Evolutionary conservation across 2,329 filamentous ascomycete genomes (phyloP).

Genomic region (Nothophoma quercina): DNA sequence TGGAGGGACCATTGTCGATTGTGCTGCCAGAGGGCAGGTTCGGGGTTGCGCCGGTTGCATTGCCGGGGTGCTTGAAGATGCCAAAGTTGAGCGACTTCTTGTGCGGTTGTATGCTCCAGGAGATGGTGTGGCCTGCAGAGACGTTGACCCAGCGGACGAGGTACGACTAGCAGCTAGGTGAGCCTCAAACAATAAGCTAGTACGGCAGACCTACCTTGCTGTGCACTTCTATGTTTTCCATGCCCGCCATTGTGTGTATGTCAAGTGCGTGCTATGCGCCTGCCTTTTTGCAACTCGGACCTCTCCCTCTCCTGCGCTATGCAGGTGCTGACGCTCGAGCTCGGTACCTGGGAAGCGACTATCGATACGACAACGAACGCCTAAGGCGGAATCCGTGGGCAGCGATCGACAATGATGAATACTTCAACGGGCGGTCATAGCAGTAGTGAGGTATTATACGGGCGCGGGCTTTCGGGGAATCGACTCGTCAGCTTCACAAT

Average conservation of each 20-base stretch:
- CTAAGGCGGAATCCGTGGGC: slow-evolving; percentile 1
- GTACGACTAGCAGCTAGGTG: slow-evolving; percentile 73
- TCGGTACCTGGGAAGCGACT: slow-evolving; percentile 17
- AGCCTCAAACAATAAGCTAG: not conserved
- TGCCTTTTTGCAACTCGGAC: not conserved
- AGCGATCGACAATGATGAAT: slow-evolving; percentile 10
- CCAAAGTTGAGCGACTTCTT: slow-evolving; percentile 99
- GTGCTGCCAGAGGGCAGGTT: slow-evolving; percentile 47
- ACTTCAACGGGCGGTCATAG: slow-evolving; percentile 28
- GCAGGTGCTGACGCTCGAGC: slow-evolving; percentile 12
- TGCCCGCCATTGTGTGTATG: slow-evolving; percentile 73
- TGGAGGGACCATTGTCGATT: slow-evolving; percentile 41
- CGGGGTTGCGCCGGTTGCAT: slow-evolving; percentile 59
- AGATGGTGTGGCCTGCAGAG: slow-evolving; percentile 87
- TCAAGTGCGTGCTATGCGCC: not conserved
- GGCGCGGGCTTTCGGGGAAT: not conserved
- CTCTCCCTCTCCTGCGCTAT: slow-evolving; percentile 2
- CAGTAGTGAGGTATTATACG: slow-evolving; percentile 13
- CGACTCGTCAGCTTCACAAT: slow-evolving; percentile 16
- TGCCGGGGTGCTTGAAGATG: slow-evolving; percentile 94
- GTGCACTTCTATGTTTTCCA: slow-evolving; percentile 96
- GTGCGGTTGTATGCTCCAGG: slow-evolving; percentile 96
- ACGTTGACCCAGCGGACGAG: slow-evolving; percentile 97
- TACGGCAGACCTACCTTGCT: slow-evolving; percentile 75
- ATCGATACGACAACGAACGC: slow-evolving; percentile 12